A percentile compares a stretch with the other conserved stretches of the same genome.
phyloP scores from a whole-genome alignment of 2,329 filamentous ascomycete species.

The Aspergillus pseudoglaucus region DNA sequence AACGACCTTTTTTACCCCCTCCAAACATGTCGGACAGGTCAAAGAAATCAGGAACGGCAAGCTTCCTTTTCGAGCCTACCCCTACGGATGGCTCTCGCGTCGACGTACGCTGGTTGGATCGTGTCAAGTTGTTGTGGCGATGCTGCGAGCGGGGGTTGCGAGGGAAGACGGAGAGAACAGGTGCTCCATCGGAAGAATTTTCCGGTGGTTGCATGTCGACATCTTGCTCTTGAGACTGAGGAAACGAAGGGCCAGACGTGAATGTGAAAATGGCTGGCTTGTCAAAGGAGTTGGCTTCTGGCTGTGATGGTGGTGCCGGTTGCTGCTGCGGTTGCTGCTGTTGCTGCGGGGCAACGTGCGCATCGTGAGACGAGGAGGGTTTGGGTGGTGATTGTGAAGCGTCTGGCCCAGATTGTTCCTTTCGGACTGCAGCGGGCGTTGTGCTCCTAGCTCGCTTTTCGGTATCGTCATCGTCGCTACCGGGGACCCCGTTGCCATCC shows the following conservation, averaged over 20 bases:
- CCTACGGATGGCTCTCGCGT: conserved; percentile 33
- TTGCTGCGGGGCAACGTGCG: conserved; percentile 17
- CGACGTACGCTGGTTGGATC: conserved; percentile 31
- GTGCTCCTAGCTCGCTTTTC: conserved; percentile 34
- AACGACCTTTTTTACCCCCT: conserved; percentile 43
- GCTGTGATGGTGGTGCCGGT: conserved; percentile 3
- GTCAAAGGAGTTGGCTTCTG: conserved; percentile 19
- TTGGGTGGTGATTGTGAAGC: conserved; percentile 21
- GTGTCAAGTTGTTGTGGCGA: conserved; percentile 32
- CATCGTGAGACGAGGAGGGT: conserved; percentile 23
- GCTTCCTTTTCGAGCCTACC: conserved; percentile 43
- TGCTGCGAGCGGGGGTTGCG: conserved; percentile 35
- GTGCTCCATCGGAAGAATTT: conserved; percentile 25
- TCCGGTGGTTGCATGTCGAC: conserved; percentile 40
- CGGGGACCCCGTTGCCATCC: conserved; percentile 34
- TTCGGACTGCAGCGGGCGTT: conserved; percentile 29
- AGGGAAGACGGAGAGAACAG: conserved; percentile 39
- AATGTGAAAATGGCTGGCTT: conserved; percentile 39
- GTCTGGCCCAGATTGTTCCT: conserved; percentile 24
- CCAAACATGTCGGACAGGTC: conserved; percentile 43
- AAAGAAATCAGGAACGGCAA: conserved; percentile 44
- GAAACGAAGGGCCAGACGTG: conserved; percentile 35
- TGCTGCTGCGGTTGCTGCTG: conserved; percentile 13
- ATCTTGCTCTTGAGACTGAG: conserved; percentile 31
- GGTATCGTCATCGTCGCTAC: conserved; percentile 39